Percentiles rank a stretch among this genome's conserved stretches.
Evolutionary conservation across 108 stramenopile species (phyloP).

Genomic region (Nannochloropsis granulata): DNA sequence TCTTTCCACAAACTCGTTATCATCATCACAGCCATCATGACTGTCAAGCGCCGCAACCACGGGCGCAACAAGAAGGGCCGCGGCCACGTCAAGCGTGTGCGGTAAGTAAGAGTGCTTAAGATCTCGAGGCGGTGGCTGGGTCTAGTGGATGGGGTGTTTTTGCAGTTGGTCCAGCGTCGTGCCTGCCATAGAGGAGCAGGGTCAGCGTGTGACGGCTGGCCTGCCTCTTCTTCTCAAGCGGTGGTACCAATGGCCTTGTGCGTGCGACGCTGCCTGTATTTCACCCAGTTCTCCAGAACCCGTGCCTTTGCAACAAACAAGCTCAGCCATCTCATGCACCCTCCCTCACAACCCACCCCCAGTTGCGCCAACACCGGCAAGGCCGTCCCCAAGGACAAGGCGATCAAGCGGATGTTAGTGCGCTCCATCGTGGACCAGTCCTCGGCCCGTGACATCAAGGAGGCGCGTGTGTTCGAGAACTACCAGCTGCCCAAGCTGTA

Average conservation of each 20-base stretch:
- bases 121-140: too few species aligned
- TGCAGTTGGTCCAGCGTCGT: too few species aligned
- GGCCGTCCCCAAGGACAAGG: constrained; percentile 99
- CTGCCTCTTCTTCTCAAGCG: too few species aligned
- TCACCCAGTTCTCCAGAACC: too few species aligned
- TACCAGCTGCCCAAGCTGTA: constrained; percentile 98
- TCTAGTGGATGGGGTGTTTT: too few species aligned
- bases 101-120: constrained; percentile 24
- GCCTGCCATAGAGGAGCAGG: too few species aligned
- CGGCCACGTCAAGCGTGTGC: constrained; percentile 96
- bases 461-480: constrained; percentile 95
- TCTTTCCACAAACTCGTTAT: neutral
- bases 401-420: constrained; percentile 98
- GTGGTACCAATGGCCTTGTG: too few species aligned
- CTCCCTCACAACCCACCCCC: neutral
- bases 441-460: constrained; percentile 93
- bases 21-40: constrained; percentile 51
- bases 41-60: constrained; percentile 97
- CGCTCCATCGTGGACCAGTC: constrained; percentile 90
- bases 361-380: constrained; percentile 91
- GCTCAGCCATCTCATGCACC: neutral
- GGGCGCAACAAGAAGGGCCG: constrained; percentile 99
- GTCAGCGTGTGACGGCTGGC: too few species aligned
- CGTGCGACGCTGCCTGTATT: too few species aligned
- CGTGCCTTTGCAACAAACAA: neutral